Evolutionary conservation across 2,329 filamentous ascomycete genomes (phyloP).

Genomic region (Emydomyces testavorans): DNA sequence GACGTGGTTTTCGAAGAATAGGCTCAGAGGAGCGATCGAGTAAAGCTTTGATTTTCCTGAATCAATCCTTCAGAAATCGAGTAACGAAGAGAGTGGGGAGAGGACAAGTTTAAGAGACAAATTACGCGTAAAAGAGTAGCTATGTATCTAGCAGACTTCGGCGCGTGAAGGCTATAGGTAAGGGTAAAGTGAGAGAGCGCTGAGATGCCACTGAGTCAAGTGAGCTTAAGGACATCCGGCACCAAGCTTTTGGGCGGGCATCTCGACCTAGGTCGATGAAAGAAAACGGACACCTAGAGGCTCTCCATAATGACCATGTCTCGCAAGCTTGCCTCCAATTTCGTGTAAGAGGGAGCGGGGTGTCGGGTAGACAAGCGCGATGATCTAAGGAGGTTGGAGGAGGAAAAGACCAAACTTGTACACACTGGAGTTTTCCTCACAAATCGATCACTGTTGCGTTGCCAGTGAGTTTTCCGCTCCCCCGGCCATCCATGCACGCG

Average conservation of each 20-base stretch:
- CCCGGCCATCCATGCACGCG: constrained; percentile 32
- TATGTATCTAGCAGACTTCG: neutral
- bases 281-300: no score
- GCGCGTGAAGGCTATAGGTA: neutral
- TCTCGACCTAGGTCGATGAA: neutral
- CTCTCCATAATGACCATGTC: no score
- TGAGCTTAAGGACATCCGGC: neutral
- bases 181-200: neutral
- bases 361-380: neutral
- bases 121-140: no score
- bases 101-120: no score
- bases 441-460: constrained; percentile 31
- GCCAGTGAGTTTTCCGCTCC: constrained; percentile 26
- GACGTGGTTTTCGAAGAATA: no score
- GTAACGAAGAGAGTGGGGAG: no score
- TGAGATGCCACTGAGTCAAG: neutral
- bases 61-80: no score
- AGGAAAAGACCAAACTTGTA: neutral
- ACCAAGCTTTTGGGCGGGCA: no score
- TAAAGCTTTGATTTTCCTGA: no score
- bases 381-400: neutral
- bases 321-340: no score
- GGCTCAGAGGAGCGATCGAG: no score
- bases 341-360: no score
- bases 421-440: neutral